These are phyloP conservation scores for Pseudogymnoascus sp. DNA, from an alignment of 2,329 filamentous ascomycete species.

Conservation along the genomic window DNA sequence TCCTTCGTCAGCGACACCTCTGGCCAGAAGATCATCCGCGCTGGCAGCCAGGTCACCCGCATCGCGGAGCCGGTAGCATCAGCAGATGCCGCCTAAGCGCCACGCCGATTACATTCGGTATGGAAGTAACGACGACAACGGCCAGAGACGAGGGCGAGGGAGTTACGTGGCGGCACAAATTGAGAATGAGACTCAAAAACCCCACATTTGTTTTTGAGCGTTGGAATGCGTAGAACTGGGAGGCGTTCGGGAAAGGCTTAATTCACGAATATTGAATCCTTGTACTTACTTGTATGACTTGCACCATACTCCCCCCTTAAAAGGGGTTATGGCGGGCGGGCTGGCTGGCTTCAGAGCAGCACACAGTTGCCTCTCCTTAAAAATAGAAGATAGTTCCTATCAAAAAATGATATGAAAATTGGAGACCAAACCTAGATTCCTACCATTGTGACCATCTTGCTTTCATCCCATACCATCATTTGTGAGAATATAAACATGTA, in stretches of 20 bases:
- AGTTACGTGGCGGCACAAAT: not conserved
- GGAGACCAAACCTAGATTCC: conserved; percentile 1
- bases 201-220: conserved; percentile 3
- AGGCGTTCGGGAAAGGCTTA: conserved; percentile 9
- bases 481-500: not conserved
- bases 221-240: conserved; percentile 6
- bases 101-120: not conserved
- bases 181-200: not conserved
- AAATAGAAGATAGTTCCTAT: conserved; percentile 3
- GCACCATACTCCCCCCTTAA: not conserved
- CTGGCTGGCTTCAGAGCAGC: not conserved
- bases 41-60: conserved; percentile 79
- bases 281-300: conserved; percentile 5
- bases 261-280: conserved; percentile 9
- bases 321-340: not conserved
- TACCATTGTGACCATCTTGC: not conserved
- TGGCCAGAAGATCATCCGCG: conserved; percentile 76
- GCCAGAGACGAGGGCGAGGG: conserved; percentile 1
- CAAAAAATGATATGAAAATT: not conserved
- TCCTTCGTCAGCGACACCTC: conserved; percentile 71
- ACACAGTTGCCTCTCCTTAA: not conserved
- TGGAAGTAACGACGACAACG: not conserved
- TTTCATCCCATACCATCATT: not conserved
- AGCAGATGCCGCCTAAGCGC: conserved; percentile 66
- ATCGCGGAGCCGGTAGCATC: conserved; percentile 70